Evolutionary conservation across 495 filamentous ascomycete species (phyloP).

Genomic region (Penicillium canariense): DNA sequence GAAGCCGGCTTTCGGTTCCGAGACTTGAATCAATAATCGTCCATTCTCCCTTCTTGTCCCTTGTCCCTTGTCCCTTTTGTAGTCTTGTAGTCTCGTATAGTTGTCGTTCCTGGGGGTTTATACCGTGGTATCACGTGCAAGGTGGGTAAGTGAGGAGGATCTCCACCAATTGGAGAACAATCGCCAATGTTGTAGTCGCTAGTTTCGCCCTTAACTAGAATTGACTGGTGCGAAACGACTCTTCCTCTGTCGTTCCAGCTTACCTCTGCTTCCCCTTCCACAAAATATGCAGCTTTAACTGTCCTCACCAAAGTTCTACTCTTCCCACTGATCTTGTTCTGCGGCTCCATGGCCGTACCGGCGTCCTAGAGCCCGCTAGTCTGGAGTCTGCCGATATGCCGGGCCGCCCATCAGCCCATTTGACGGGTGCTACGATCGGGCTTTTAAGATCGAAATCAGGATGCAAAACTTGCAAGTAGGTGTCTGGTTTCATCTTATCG

Average conservation of each 20-base stretch:
- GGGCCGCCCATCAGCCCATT: not conserved
- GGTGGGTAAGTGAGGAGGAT: no score
- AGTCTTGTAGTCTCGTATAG: no score
- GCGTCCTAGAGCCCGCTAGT: not conserved
- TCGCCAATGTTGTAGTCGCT: not conserved
- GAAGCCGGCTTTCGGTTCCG: no score
- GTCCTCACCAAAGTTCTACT: not conserved
- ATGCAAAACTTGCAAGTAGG: slow-evolving; percentile 46
- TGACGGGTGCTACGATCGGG: slow-evolving; percentile 15
- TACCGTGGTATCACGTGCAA: no score
- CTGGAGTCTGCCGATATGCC: not conserved
- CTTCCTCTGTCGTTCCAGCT: not conserved
- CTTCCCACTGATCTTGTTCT: not conserved
- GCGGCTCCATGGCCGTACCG: not conserved
- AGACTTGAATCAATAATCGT: no score
- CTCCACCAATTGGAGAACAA: not conserved
- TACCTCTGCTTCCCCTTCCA: not conserved
- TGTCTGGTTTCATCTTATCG: not conserved
- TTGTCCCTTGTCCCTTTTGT: no score
- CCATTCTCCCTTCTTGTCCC: no score
- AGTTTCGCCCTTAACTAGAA: not conserved
- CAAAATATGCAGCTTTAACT: not conserved
- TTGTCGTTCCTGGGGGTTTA: no score
- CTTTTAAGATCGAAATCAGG: slow-evolving; percentile 30
- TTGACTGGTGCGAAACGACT: not conserved